phyloP scores from a whole-genome alignment of 169 alveolate species.

The Toxoplasma gondii region DNA sequence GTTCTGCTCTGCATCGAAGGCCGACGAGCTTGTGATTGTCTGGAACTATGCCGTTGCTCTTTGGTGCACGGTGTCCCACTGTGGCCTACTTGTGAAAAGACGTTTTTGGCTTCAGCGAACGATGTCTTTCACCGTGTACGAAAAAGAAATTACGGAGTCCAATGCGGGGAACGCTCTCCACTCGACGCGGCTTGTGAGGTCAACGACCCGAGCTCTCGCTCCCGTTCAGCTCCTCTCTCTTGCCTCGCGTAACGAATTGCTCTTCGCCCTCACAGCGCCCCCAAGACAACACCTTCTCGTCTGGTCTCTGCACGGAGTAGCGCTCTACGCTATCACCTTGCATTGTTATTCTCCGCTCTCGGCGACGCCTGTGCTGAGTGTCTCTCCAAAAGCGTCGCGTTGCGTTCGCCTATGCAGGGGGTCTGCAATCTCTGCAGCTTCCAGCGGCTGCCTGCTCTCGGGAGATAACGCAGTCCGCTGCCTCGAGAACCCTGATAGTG shows the following conservation, averaged over 20 bases:
- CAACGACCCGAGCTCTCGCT: neutral
- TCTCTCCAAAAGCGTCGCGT: neutral
- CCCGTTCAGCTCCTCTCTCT: neutral
- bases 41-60: constrained; percentile 1
- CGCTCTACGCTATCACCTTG: neutral
- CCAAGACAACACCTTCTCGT: constrained; percentile 1
- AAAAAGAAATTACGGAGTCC: too few relatives aligned
- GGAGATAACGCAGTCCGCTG: too few relatives aligned
- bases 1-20: neutral
- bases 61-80: neutral
- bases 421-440: too few relatives aligned
- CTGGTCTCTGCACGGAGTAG: constrained; percentile 1
- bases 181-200: neutral
- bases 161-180: too few relatives aligned
- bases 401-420: too few relatives aligned
- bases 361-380: neutral
- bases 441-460: too few relatives aligned
- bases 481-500: too few relatives aligned
- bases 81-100: neutral
- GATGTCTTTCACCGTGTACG: neutral
- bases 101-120: constrained; percentile 1
- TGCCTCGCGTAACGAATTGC: neutral
- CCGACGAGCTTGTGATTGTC: neutral
- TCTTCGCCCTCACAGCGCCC: constrained; percentile 4
- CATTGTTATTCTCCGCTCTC: neutral